These are phyloP conservation scores for Vitis hybrid DNA, from an alignment of 177 flowering plant genomes.

Conservation along the genomic window DNA sequence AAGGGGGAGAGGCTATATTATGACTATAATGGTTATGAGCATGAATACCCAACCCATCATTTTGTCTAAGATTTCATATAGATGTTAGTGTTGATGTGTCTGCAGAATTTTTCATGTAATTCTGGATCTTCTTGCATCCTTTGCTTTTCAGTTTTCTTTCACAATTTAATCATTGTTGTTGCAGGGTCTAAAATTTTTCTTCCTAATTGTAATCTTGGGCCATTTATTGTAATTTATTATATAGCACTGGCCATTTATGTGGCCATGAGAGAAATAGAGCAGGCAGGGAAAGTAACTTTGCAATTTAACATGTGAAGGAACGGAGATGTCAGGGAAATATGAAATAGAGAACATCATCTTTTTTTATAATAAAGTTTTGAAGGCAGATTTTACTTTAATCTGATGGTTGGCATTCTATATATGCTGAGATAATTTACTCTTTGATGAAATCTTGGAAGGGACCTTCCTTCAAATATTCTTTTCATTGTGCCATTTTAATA, in stretches of 20 bases:
- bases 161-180: slow-evolving; percentile 18
- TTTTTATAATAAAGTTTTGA: slow-evolving; percentile 8
- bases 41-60: slow-evolving; percentile 76
- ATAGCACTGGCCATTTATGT: slow-evolving; percentile 15
- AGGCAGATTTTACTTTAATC: neutral
- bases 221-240: slow-evolving; percentile 9
- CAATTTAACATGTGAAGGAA: slow-evolving; percentile 5
- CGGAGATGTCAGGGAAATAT: slow-evolving; percentile 2
- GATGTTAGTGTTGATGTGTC: slow-evolving; percentile 5
- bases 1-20: slow-evolving; percentile 77
- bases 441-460: too few relatives aligned
- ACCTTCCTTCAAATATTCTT: too few relatives aligned
- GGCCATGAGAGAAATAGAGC: slow-evolving; percentile 18
- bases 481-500: too few relatives aligned
- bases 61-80: slow-evolving; percentile 41
- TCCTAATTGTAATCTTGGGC: slow-evolving; percentile 7
- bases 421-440: too few relatives aligned
- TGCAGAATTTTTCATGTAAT: slow-evolving; percentile 7
- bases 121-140: slow-evolving; percentile 17
- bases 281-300: slow-evolving; percentile 1
- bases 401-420: too few relatives aligned
- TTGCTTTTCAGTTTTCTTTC: slow-evolving; percentile 1
- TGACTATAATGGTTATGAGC: slow-evolving; percentile 80
- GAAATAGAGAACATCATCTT: neutral
- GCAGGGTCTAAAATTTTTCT: slow-evolving; percentile 7